Base-by-base conservation (phyloP, 352 stramenopile species). In the Thalassiosira hispida region DNA sequence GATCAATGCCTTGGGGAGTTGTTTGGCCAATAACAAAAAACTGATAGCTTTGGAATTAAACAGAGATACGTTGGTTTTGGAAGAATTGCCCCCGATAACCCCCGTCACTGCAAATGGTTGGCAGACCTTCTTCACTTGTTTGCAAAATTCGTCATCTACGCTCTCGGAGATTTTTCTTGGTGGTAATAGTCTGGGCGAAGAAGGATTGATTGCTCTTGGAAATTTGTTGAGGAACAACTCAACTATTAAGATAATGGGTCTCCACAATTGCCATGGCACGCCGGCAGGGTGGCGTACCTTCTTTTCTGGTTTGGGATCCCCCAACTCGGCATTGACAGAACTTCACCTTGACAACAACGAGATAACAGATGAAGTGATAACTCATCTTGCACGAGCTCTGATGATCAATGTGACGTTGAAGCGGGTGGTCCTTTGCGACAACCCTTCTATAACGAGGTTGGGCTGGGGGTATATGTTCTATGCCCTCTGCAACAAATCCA, bases 401-500 rank as follows among this genome's bases (percentile, higher is more conserved):
- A 31, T 18, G 2, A 31, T 11, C 2, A 61, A 61, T 20, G 31
- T 33, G 4, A 61, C 18, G 8, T 18, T 61, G 18, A 3, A 38
- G 8, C 3, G 3, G 8, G 3, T 38, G 31, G 31, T 38, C 8
- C 31, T 38, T 38, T 3, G 31, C 31, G 31, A 38, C 31, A 9
- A 9, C 3, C 8, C 8, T 38, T 38, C 31, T 8, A 38, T 38
- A 18, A 12, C 52, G 2, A 61, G 31, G 2, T 5, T 6, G 6
- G 52, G 52, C 2, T 61, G 52, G 52, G 23, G 7, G 6, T 9
- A 16, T 33, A 12, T 61, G 3, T 25, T 20, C 9, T 5, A 29
- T 33, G 2, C 31, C 5, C 52, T 61, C 14, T 61, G 52, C 22
- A 31, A 61, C 52, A 61, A 33, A n/a, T 61, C 52, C 3, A 61